Conservation (phyloP, 768 basidiomycete species). For the Termitomyces eurrhizus region DNA sequence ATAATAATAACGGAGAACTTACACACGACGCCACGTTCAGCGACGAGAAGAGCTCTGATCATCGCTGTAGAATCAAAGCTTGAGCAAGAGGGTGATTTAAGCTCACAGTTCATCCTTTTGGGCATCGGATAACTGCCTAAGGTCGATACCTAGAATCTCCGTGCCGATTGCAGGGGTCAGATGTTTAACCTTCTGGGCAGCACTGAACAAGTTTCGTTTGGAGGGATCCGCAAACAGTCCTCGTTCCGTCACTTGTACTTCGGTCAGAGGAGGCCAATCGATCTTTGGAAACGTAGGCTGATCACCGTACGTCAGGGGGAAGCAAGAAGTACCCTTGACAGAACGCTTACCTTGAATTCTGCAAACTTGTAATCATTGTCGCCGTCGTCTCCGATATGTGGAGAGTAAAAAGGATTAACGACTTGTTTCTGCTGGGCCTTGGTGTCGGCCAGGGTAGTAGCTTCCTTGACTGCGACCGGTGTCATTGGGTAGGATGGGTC, state of each 20-base stretch:
- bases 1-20: slow-evolving; percentile 1
- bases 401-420: slow-evolving; percentile 70
- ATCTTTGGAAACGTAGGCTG: slow-evolving; percentile 65
- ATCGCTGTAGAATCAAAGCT: slow-evolving; percentile 9
- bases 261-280: slow-evolving; percentile 59
- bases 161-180: slow-evolving; percentile 74
- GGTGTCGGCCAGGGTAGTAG: not conserved
- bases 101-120: slow-evolving; percentile 81
- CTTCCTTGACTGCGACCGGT: slow-evolving; percentile 17
- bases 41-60: slow-evolving; percentile 63
- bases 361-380: slow-evolving; percentile 51
- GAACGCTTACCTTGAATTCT: slow-evolving; percentile 31
- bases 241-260: slow-evolving; percentile 60
- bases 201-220: slow-evolving; percentile 61
- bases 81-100: not conserved
- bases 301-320: not conserved
- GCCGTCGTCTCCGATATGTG: slow-evolving; percentile 45
- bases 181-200: slow-evolving; percentile 63
- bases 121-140: slow-evolving; percentile 56
- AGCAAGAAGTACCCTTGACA: not conserved
- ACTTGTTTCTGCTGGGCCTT: slow-evolving; percentile 17
- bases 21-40: slow-evolving; percentile 78
- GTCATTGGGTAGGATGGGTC: slow-evolving; percentile 15
- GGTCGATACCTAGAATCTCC: slow-evolving; percentile 69
- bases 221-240: slow-evolving; percentile 64